Percentiles rank a stretch among this genome's conserved stretches.
Conservation (phyloP, 169 alveolate species). For the Plasmodium inui region DNA sequence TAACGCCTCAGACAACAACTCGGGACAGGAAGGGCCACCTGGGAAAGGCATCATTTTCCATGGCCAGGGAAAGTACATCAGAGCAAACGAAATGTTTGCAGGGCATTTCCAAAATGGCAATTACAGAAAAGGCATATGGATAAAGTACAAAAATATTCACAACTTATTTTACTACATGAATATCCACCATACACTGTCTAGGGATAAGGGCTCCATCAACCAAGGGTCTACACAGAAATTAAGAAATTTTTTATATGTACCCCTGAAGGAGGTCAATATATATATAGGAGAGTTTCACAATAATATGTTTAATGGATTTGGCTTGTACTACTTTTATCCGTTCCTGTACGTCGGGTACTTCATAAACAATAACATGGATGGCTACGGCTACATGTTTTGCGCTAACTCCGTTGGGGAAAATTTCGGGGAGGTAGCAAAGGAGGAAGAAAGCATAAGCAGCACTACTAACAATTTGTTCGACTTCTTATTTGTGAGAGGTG, state of each 20-base stretch:
- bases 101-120: slow-evolving; percentile 22
- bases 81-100: slow-evolving; percentile 22
- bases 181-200: slow-evolving; percentile 10
- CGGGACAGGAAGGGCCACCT: not conserved
- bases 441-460: not conserved
- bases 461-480: not conserved
- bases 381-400: slow-evolving; percentile 51
- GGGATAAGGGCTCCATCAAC: not conserved
- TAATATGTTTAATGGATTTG: slow-evolving; percentile 61
- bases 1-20: not conserved
- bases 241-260: slow-evolving; percentile 39
- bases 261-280: slow-evolving; percentile 48
- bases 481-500: not conserved
- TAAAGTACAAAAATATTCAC: slow-evolving; percentile 54
- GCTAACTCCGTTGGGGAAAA: not conserved
- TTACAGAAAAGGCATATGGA: slow-evolving; percentile 69
- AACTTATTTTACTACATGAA: slow-evolving; percentile 57
- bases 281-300: slow-evolving; percentile 49
- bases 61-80: slow-evolving; percentile 54
- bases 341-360: slow-evolving; percentile 55
- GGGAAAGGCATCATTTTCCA: slow-evolving; percentile 16
- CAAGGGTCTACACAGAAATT: not conserved
- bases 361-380: slow-evolving; percentile 45
- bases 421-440: not conserved
- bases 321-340: slow-evolving; percentile 41